phyloP scores from a whole-genome alignment of 148 eudicot genomes.

The Bassia scoparia region DNA sequence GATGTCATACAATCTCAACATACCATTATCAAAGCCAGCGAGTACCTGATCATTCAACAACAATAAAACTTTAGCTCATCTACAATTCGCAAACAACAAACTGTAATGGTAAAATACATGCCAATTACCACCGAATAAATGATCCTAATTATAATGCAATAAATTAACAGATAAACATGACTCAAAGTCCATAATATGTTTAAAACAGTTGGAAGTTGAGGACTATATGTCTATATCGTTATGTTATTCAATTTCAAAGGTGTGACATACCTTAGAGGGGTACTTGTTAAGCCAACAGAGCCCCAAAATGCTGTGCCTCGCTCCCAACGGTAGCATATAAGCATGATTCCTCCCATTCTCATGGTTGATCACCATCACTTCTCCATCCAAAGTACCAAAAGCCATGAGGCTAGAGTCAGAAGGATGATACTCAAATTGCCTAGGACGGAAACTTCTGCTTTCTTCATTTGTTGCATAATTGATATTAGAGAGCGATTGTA shows the following conservation, averaged over 20 bases:
- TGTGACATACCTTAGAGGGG: slow-evolving; percentile 61
- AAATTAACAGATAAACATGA: no score
- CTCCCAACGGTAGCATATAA: slow-evolving; percentile 45
- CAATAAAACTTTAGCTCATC: background rate
- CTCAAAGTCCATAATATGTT: background rate
- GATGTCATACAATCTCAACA: slow-evolving; percentile 62
- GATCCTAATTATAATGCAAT: background rate
- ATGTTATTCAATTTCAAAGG: background rate
- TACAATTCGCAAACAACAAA: no score
- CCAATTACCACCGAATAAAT: no score
- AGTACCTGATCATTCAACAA: slow-evolving; percentile 47
- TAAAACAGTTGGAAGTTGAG: background rate
- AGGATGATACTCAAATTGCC: slow-evolving; percentile 92
- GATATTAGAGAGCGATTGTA: slow-evolving; percentile 43
- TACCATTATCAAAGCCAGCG: slow-evolving; percentile 76
- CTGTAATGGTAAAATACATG: no score
- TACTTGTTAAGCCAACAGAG: slow-evolving; percentile 79
- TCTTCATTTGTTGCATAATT: slow-evolving; percentile 34
- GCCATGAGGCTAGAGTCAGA: slow-evolving; percentile 63
- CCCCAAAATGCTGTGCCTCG: slow-evolving; percentile 60
- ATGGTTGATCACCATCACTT: slow-evolving; percentile 68
- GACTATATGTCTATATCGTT: background rate
- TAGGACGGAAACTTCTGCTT: slow-evolving; percentile 53
- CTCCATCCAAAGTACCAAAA: slow-evolving; percentile 80
- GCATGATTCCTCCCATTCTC: slow-evolving; percentile 48